Evolutionary conservation across 2,329 filamentous ascomycete genomes (phyloP).

Genomic region (Zopfia rhizophila): DNA sequence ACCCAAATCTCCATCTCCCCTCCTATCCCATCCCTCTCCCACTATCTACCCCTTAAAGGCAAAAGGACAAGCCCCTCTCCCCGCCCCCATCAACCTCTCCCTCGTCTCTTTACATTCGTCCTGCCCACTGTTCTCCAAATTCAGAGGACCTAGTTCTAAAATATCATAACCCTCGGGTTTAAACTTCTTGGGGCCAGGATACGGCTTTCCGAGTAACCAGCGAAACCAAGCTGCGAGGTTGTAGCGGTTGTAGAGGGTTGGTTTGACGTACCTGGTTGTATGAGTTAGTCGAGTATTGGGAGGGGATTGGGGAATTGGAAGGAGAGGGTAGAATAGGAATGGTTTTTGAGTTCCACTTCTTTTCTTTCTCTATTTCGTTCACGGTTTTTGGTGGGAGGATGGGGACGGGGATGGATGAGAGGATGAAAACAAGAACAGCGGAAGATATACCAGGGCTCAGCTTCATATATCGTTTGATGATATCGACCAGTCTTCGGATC

Average conservation of each 20-base stretch:
- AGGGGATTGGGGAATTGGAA: background rate
- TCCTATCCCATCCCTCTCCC: too few species aligned
- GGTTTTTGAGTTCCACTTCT: too few species aligned
- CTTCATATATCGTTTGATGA: slow-evolving; percentile 27
- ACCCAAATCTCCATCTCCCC: too few species aligned
- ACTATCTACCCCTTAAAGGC: slow-evolving; percentile 12
- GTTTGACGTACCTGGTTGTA: slow-evolving; percentile 34
- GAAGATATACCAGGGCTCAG: slow-evolving; percentile 54
- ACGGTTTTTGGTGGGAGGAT: too few species aligned
- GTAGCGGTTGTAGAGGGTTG: slow-evolving; percentile 30
- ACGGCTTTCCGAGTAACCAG: slow-evolving; percentile 71
- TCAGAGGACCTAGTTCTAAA: slow-evolving; percentile 70
- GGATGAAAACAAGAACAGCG: background rate
- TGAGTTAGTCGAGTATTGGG: slow-evolving; percentile 5
- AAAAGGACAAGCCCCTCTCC: slow-evolving; percentile 47
- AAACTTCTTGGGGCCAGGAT: slow-evolving; percentile 65
- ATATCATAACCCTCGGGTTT: slow-evolving; percentile 65
- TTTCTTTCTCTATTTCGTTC: too few species aligned
- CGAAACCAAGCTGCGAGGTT: slow-evolving; percentile 28
- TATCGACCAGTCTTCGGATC: slow-evolving; percentile 57
- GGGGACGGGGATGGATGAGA: background rate
- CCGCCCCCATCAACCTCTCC: slow-evolving; percentile 33
- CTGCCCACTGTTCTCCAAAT: slow-evolving; percentile 60
- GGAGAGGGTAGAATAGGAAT: background rate
- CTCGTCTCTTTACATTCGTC: slow-evolving; percentile 36